Conservation (phyloP, 192 early-diverging fungal species). For the Lunasporangiospora selenospora region DNA sequence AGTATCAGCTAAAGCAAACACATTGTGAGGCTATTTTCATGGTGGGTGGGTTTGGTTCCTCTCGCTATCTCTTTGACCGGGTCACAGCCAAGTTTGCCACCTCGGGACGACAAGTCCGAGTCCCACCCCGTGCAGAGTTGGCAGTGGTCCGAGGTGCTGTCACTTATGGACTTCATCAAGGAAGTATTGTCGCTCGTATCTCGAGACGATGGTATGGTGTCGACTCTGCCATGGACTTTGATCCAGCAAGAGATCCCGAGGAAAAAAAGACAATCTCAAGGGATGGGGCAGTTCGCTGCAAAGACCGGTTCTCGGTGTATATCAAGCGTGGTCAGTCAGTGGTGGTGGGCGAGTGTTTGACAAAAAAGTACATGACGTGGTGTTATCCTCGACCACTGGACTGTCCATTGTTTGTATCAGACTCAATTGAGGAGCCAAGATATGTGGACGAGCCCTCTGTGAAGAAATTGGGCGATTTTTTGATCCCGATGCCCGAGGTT, state of each 20-base stretch:
- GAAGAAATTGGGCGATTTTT: constrained; percentile 46
- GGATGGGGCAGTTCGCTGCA: constrained; percentile 44
- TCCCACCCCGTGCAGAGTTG: constrained; percentile 60
- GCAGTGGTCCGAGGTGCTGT: constrained; percentile 58
- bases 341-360: constrained; percentile 44
- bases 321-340: constrained; percentile 43
- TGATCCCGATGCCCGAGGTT: constrained; percentile 46
- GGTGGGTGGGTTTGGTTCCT: constrained; percentile 59
- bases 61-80: constrained; percentile 53
- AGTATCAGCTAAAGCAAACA: constrained; percentile 31
- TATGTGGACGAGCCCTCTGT: constrained; percentile 48
- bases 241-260: constrained; percentile 33
- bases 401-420: constrained; percentile 41
- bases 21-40: constrained; percentile 55
- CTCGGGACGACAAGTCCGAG: constrained; percentile 52
- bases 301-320: constrained; percentile 48
- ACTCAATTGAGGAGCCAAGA: constrained; percentile 37
- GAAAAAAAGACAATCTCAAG: constrained; percentile 45
- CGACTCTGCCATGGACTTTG: constrained; percentile 49
- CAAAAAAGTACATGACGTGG: constrained; percentile 51
- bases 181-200: constrained; percentile 41
- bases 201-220: constrained; percentile 49
- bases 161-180: constrained; percentile 49
- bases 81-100: constrained; percentile 54
- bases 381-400: constrained; percentile 47